Base-by-base conservation (phyloP, 441 rosid genomes). In the Dalechampia spathulata region DNA sequence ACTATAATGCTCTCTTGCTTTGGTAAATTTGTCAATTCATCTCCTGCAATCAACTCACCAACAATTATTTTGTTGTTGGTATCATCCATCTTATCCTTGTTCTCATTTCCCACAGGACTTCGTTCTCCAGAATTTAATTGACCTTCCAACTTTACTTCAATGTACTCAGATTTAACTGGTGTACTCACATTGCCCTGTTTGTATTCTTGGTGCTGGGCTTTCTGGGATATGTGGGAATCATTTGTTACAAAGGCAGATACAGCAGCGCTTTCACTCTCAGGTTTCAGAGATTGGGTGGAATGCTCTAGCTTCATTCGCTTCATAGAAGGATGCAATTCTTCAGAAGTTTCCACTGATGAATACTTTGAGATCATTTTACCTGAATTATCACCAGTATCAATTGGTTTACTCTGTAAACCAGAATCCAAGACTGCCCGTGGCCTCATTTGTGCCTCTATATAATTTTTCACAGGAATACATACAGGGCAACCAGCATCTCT, bases 231-330 rank as follows among this genome's bases (percentile, higher is more conserved):
- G 39, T 65, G 81, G n/a, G n/a, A n/a, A n/a, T n/a, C n/a, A n/a
- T n/a, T n/a, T n/a, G n/a, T n/a, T n/a, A n/a, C n/a, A n/a, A n/a
- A n/a, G n/a, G n/a, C n/a, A n/a, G n/a, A n/a, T n/a, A n/a, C n/a
- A n/a, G n/a, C n/a, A n/a, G n/a, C n/a, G n/a, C n/a, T n/a, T n/a
- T n/a, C n/a, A n/a, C n/a, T n/a, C n/a, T n/a, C n/a, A n/a, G n/a
- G n/a, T n/a, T n/a, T n/a, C n/a, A n/a, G n/a, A 52, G 83, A 64
- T 32, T 77, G 86, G 34, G 85, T 68, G 39, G 83, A 74, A 57
- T 71, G 89, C 66, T 95, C 99, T 64, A 77, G 70, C 77, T 85
- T 95, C 85, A 91, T 75, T 52, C 98, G 97, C 72, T 95, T 95
- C 11, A n/a, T n/a, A n/a, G 80, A 40, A 51, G 98, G 76, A 56